Evolutionary conservation across 2,329 filamentous ascomycete species (phyloP), one percentile per base, ranked within the genome.

Genomic region (Talaromyces sp.): DNA sequence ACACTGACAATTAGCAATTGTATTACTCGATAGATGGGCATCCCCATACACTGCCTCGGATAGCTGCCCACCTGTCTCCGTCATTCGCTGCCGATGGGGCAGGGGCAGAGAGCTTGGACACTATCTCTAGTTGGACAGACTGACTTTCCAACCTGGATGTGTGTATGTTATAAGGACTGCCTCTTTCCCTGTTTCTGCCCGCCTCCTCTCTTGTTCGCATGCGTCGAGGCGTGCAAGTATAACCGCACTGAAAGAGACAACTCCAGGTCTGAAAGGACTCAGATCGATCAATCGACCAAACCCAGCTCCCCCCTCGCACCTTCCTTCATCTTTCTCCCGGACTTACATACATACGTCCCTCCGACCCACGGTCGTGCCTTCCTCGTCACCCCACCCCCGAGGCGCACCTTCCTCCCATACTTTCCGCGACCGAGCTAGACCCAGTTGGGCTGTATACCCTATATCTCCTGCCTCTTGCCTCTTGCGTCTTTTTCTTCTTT

Each of bases 1-100:
- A 42, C 35, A 58, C 55, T 60, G 39, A 44, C 48, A 55, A 56
- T 61, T 54, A 61, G 37, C 59, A 55, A 61, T 60, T 52, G 42
- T 48, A 60, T 60, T 60, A 60, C 58, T 60, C 58, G 58, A 60
- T 60, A 40, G 28, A 54, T 54, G 50, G 23, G 3, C 50, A 35
- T 52, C 48, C 28, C 28, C 25, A n/a, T 52, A 21, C 31, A 54
- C 37, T 54, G 50, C 50, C 50, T 54, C 50, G 50, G 50, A 54
- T 54, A 54, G 50, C 50, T 54, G 50, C 50, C 50, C 50, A 54
- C 50, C 50, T 54, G 7, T 54, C 37, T 54, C 50, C 50, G 31
- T 16, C 50, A 35, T 23, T 35, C 25, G 16, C 28, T 54, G 31
- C 48, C 50, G 31, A 54, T 54, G 31, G 48, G 5, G 3, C 50